Evolutionary conservation across 805 yeast genomes (phyloP), one percentile per base, ranked within the genome.

Genomic region (Suhomyces canberraensis): DNA sequence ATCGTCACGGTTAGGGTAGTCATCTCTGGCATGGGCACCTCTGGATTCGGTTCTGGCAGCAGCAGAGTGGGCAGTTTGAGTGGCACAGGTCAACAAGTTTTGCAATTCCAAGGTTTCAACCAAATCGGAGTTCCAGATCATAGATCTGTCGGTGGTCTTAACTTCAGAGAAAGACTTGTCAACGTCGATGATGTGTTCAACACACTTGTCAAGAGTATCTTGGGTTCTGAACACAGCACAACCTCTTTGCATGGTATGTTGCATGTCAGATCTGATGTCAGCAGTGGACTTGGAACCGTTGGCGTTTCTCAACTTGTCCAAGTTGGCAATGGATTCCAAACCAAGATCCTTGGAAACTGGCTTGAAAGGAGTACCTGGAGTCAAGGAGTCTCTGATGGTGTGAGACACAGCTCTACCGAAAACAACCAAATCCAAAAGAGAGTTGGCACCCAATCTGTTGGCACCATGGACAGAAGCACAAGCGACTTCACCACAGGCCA

Each of bases 391-490:
- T 46, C 83, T 73, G 60, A 91, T 83, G 40, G 96, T 86, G 67
- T 88, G 93, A 35, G 96, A 82, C 33, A 91, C 98, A 50, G 98
- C 98, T 75, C 98, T 87, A 58, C 98, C 98, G 58, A 91, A 91
- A 47, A 91, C 98, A 46, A 91, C 98, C 64, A 91, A 74, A 70
- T 91, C 98, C 56, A 91, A 79, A 55, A 91, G 74, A 8, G 98
- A 93, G 79, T 91, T 91, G 50, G 98, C 98, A 67, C 98, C 98
- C 52, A 91, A 77, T 76, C 98, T 89, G 79, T 91, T 91, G 46
- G 98, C 98, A 71, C 98, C 98, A 63, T 91, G 98, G 42, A 91
- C 98, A 24, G 97, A 89, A 45, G 95, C 98, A 78, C 97, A 91
- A 30, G 97, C 98, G 49, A 95, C 90, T 75, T 91, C 98, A 76